Percentiles rank a stretch among this genome's conserved stretches.
These are phyloP conservation scores for Botrytis aclada DNA, from an alignment of 2,329 filamentous ascomycete species.

Conservation along the genomic window DNA sequence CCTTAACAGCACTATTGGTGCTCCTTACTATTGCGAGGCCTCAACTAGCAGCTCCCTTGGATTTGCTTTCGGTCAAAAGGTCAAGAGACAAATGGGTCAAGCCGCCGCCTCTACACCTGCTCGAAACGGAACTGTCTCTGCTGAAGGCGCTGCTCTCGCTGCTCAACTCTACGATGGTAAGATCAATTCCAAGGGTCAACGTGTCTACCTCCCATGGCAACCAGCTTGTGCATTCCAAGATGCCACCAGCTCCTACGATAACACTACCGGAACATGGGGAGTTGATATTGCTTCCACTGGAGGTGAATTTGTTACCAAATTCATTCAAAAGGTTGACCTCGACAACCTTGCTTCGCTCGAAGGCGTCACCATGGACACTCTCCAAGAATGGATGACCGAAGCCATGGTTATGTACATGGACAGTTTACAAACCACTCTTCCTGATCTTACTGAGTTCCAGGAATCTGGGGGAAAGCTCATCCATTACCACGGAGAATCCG, in stretches of 20 bases:
- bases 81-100: constrained; percentile 5
- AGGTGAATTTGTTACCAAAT: constrained; percentile 43
- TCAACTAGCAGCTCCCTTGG: constrained; percentile 16
- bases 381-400: constrained; percentile 52
- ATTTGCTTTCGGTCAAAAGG: constrained; percentile 9
- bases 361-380: constrained; percentile 53
- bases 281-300: constrained; percentile 38
- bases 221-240: constrained; percentile 26
- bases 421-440: constrained; percentile 51
- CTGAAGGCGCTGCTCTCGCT: constrained; percentile 38
- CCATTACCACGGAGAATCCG: constrained; percentile 57
- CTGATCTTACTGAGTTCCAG: constrained; percentile 51
- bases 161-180: constrained; percentile 40
- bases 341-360: constrained; percentile 45
- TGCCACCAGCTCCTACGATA: constrained; percentile 5
- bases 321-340: constrained; percentile 42
- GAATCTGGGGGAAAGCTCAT: constrained; percentile 52
- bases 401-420: constrained; percentile 49
- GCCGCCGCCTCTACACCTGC: constrained; percentile 22
- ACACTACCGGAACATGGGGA: constrained; percentile 32
- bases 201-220: constrained; percentile 41
- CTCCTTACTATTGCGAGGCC: constrained; percentile 44
- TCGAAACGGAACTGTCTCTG: constrained; percentile 29
- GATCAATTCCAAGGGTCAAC: constrained; percentile 38
- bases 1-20: constrained; percentile 44